Evolutionary conservation across 768 basidiomycete genomes (phyloP), one percentile per base, ranked within the genome.

Genomic region (Amylocystis lapponica): DNA sequence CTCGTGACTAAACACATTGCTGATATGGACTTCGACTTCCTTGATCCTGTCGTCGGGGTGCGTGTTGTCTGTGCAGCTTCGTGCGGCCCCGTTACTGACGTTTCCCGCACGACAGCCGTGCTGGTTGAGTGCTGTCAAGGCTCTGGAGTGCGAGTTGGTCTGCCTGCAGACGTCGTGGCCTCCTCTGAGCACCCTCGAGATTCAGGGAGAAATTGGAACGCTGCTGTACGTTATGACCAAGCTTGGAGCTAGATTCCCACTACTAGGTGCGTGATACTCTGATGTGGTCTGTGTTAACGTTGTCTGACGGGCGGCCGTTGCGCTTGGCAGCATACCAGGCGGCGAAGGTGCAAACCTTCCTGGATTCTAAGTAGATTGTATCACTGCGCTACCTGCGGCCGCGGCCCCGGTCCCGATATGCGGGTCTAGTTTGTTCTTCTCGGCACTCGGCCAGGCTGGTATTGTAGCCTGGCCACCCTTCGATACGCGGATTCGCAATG

Each of bases 21-120:
- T 20, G 81, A 86, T 20, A 61, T 71, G 51, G 84, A 87, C 53
- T 82, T 76, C 49, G 71, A 75, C 29, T 82, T 78, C 61, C 70
- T 87, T n/a, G 86, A 89, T 64, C 86, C 86, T 20, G 76, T 87
- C 49, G 70, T 87, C 48, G 83, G 81, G 39, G 85, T 87, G 67
- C 50, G 83, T 64, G 37, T 29, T 29, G 34, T 11, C 40, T 48
- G 16, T 31, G 21, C 23, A 14, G 10, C 27, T 27, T 33, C 12
- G 26, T 35, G 4, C 35, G 14, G 3, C 10, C 14, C 22, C n/a
- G 27, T 36, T 25, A 31, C 30, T 43, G 30, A 42, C 26, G 17
- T 3, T 20, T 46, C 16, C 43, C 29, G 45, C 8, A 34, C 31
- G 27, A 25, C 50, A 85, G 85, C 75, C 79, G 8, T 86, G 83